These are phyloP conservation scores for Schwanniomyces pseudopolymorphus DNA, from an alignment of 805 yeast genomes.

Conservation along the genomic window DNA sequence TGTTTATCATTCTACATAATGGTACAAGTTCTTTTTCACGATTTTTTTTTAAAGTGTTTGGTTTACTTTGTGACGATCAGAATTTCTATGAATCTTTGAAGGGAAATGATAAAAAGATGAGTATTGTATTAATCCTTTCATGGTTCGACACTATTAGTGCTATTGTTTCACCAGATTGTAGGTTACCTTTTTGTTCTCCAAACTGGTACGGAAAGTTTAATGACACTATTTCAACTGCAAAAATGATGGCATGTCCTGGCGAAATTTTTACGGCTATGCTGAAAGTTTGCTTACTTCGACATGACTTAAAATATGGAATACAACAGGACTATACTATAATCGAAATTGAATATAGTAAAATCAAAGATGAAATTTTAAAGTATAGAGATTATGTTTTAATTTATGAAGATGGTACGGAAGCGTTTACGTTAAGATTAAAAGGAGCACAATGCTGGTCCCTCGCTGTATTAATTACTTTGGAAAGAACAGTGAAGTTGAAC, in stretches of 20 bases:
- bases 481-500: slow-evolving; percentile 26
- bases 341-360: slow-evolving; percentile 24
- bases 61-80: slow-evolving; percentile 47
- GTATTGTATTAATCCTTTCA: slow-evolving; percentile 50
- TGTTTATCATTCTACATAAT: slow-evolving; percentile 53
- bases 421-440: slow-evolving; percentile 42
- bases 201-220: slow-evolving; percentile 50
- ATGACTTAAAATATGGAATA: slow-evolving; percentile 14
- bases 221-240: slow-evolving; percentile 46
- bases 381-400: slow-evolving; percentile 48
- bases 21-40: slow-evolving; percentile 54
- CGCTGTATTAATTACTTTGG: slow-evolving; percentile 28
- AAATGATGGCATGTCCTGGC: slow-evolving; percentile 62
- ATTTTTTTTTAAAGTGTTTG: slow-evolving; percentile 48
- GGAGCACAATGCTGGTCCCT: slow-evolving; percentile 61
- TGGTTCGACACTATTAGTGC: slow-evolving; percentile 64
- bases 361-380: slow-evolving; percentile 35
- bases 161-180: slow-evolving; percentile 54
- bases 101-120: slow-evolving; percentile 48
- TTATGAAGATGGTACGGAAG: slow-evolving; percentile 20
- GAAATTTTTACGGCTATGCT: slow-evolving; percentile 50
- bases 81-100: slow-evolving; percentile 41
- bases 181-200: slow-evolving; percentile 53
- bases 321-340: slow-evolving; percentile 2
- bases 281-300: slow-evolving; percentile 41